A percentile compares a stretch with the other conserved stretches of the same genome.
phyloP scores from a whole-genome alignment of 2,329 filamentous ascomycete genomes.

The Rugonectria rugulosa region DNA sequence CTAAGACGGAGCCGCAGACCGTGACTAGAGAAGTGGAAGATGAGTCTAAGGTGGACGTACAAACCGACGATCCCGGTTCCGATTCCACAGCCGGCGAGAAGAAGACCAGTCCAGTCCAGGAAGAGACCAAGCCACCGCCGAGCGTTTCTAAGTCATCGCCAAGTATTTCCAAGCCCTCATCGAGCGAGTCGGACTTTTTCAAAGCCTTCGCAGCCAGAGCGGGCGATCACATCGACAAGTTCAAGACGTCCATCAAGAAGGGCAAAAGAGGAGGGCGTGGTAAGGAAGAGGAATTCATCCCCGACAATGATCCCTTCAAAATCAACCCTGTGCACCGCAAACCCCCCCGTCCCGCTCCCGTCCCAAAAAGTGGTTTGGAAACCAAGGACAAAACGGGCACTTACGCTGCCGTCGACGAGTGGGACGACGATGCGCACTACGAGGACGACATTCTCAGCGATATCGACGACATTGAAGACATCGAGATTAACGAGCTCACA shows the following conservation, averaged over 20 bases:
- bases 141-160: neutral
- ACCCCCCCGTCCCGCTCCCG: neutral
- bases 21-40: neutral
- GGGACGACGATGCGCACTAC: constrained; percentile 11
- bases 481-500: constrained; percentile 16
- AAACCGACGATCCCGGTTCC: no score
- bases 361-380: neutral
- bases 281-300: neutral
- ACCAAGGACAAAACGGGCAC: neutral
- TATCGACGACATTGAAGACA: constrained; percentile 17
- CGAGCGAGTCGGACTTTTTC: constrained; percentile 13
- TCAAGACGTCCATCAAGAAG: constrained; percentile 9
- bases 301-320: constrained; percentile 14
- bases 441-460: constrained; percentile 18
- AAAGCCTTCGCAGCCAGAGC: constrained; percentile 13
- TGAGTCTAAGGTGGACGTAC: no score
- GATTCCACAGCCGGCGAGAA: no score
- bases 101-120: neutral
- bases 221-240: constrained; percentile 11
- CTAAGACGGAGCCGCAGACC: neutral
- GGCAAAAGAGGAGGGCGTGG: neutral
- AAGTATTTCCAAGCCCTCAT: no score
- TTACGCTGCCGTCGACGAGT: neutral
- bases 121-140: neutral
- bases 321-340: neutral